Base-by-base conservation (phyloP, 495 filamentous ascomycete species). In the Aspergillus conjunctus region DNA sequence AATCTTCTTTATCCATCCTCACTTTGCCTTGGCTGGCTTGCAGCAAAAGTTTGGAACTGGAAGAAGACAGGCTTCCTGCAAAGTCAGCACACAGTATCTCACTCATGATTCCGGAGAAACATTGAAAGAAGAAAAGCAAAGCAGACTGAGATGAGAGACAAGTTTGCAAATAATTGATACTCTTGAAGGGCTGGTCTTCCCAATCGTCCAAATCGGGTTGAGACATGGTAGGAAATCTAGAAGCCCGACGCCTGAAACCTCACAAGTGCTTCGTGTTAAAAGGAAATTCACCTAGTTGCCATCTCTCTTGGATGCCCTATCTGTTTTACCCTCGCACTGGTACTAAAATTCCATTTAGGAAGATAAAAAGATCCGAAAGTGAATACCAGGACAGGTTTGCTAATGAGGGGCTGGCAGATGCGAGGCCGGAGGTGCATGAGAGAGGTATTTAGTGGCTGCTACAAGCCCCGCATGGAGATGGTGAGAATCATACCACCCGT, bases 221-320 rank as follows among this genome's bases (percentile, higher is more conserved):
- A 59, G 39, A 64, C 54, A 62, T 15, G 10, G 17, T 41, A 31
- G 39, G 53, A 62, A 51, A 57, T 61, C 65, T 59, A 61, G 58
- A 64, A 61, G 39, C 4, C 39, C 39, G 14, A 43, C 26, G 26
- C 26, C 26, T 26, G 26, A 26, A 26, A 26, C 26, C 26, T 26
- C 26, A 26, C 26, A 26, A 5, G 5, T 26, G 26, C 26, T 26
- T 26, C 5, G 26, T 2, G 26, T 26, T 26, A 5, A 26, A 26
- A 26, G 26, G 26, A 26, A 26, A 26, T 26, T 26, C 5, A 26
- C 26, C 26, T 26, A 26, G 26, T 26, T 26, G 5, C 26, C 2
- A 26, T 26, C 26, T 26, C 26, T 26, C 26, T 26, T 26, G 26
- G 5, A 26, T 26, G 2, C 26, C 5, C 26, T 26, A 26, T 26